Evolutionary conservation across 1,284 basidiomycete species (phyloP), one percentile per base, ranked within the genome.

Genomic region (Rhizoctonia solani): DNA sequence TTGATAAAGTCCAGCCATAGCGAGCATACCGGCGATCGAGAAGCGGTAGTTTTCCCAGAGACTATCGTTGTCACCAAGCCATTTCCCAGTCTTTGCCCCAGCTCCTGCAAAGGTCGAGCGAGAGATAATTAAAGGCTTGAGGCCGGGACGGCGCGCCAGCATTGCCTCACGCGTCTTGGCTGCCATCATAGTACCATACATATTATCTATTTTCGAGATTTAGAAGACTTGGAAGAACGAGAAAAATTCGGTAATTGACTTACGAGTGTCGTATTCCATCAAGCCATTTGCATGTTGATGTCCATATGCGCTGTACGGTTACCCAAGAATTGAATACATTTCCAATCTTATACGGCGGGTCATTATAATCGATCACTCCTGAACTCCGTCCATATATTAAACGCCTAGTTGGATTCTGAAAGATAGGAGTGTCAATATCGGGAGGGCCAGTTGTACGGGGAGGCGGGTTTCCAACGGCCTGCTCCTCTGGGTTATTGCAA

Each of bases 101-200:
- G 85, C 85, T 47, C 87, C 87, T 1, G 84, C 83, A 73, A 88
- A 90, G 2, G 87, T 89, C 16, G 87, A 88, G 42, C 88, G 86
- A 0, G 87, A 88, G 72, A 90, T 87, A 69, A 89, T 79, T 54
- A 89, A 79, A 0, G 88, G 82, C 1, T 84, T 82, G 55, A 81
- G 76, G 1, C 82, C 85, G 2, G 87, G 87, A 19, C 85, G 80
- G 32, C 87, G 83, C 0, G 81, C 78, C 19, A 85, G 77, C 81
- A 90, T 82, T 2, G 87, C 87, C 23, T 84, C 75, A 42, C 80
- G 84, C 0, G 87, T 89, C 8, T 80, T 80, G 6, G 79, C 78
- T 6, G 85, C 86, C 87, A 89, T 89, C 83, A 88, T 87, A 4
- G 83, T 84, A 1, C 88, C 88, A 73, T 83, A 89, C 13, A 90